Conservation (phyloP, 2,329 filamentous ascomycete genomes). For the Atkinsonella texensis region DNA sequence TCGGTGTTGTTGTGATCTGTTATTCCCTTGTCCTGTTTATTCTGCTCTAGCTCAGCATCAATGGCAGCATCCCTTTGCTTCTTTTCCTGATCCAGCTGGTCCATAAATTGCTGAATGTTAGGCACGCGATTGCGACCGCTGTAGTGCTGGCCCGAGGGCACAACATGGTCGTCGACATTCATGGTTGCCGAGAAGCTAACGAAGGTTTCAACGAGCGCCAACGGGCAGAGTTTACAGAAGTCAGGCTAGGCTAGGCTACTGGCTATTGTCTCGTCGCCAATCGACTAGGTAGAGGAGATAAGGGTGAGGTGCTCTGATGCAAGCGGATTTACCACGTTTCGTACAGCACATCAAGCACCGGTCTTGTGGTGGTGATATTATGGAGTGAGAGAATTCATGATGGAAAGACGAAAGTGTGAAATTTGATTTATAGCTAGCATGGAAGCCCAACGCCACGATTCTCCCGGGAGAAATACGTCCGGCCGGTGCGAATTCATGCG, state of each 20-base stretch:
- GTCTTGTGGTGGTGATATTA: background rate
- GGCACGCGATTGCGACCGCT: conserved; percentile 75
- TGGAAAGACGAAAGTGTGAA: background rate
- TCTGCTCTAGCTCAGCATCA: conserved; percentile 40
- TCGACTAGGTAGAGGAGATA: background rate
- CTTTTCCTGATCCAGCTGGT: conserved; percentile 69
- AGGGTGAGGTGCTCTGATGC: background rate
- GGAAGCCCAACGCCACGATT: background rate
- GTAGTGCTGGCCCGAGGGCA: conserved; percentile 55
- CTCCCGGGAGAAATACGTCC: background rate
- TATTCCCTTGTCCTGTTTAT: conserved; percentile 24
- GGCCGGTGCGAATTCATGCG: background rate
- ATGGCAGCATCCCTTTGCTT: conserved; percentile 60
- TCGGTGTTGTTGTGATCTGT: conserved; percentile 30
- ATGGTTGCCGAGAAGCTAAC: conserved; percentile 13
- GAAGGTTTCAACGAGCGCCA: background rate
- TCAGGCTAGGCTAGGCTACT: background rate
- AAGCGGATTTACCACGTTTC: background rate
- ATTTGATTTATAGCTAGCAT: background rate
- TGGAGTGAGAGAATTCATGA: background rate
- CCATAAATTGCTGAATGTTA: conserved; percentile 74
- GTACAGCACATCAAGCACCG: background rate
- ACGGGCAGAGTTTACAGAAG: background rate
- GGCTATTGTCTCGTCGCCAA: background rate
- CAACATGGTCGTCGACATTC: conserved; percentile 26